A percentile compares a stretch with the other conserved stretches of the same genome.
These are phyloP conservation scores for Capsicum chinense DNA, from an alignment of 257 asterid species.

Conservation along the genomic window DNA sequence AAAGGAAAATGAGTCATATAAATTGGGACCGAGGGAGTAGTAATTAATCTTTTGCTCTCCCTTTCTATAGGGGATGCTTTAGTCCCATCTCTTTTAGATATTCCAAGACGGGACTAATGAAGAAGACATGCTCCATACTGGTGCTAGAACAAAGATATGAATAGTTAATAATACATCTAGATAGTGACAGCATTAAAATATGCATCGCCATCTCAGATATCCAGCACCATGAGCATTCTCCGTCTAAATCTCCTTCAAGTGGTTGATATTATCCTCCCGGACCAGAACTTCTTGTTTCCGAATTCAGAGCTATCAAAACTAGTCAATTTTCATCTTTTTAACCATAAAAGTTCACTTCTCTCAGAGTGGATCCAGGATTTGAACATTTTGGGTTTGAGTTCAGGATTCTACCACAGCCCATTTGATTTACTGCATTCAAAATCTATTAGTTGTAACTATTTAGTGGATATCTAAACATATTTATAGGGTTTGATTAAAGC, in stretches of 20 bases:
- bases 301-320: not conserved
- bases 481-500: not conserved
- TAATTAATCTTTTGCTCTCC: not conserved
- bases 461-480: not conserved
- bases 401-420: too few relatives aligned
- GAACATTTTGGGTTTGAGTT: not conserved
- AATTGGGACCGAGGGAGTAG: not conserved
- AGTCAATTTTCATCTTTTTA: not conserved
- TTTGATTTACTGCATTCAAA: not conserved
- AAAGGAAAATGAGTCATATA: not conserved
- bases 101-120: not conserved
- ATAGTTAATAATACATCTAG: not conserved
- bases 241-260: not conserved
- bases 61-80: not conserved
- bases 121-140: constrained; percentile 2
- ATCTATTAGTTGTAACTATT: too few relatives aligned
- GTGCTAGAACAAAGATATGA: not conserved
- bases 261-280: too few relatives aligned
- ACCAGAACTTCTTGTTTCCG: too few relatives aligned
- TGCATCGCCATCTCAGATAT: not conserved
- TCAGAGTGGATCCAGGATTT: not conserved
- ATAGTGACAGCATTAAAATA: not conserved
- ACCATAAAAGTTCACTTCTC: not conserved
- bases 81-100: not conserved
- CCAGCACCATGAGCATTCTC: constrained; percentile 5